phyloP scores from a whole-genome alignment of 2,329 filamentous ascomycete species.

The Diaporthe destruens region DNA sequence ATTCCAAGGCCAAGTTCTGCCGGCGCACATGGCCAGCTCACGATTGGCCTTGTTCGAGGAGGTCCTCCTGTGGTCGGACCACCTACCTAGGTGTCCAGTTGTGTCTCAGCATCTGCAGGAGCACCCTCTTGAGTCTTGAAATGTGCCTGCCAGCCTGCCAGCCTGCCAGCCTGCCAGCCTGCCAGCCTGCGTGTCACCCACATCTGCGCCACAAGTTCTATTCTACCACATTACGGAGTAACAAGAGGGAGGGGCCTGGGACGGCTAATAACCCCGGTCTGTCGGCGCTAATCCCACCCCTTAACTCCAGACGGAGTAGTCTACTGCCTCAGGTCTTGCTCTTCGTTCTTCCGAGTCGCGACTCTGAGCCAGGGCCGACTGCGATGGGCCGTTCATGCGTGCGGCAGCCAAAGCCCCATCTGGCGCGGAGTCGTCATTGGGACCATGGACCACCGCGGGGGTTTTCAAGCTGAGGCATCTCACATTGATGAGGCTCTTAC shows the following conservation, averaged over 20 bases:
- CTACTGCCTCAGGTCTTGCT: slow-evolving; percentile 19
- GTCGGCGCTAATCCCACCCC: slow-evolving; percentile 26
- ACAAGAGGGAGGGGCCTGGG: slow-evolving; percentile 12
- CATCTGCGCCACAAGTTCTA: slow-evolving; percentile 7
- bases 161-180: no score
- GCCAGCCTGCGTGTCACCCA: slow-evolving; percentile 28
- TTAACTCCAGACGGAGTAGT: slow-evolving; percentile 34
- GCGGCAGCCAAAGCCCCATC: slow-evolving; percentile 1
- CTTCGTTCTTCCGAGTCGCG: slow-evolving; percentile 8
- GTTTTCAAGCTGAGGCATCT: slow-evolving; percentile 31
- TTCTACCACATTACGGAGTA: not conserved
- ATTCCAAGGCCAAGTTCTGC: slow-evolving; percentile 19
- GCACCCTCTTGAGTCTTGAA: slow-evolving; percentile 4
- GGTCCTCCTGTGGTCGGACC: not conserved
- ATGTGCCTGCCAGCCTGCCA: no score
- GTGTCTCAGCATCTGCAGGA: slow-evolving; percentile 33
- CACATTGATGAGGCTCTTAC: slow-evolving; percentile 33
- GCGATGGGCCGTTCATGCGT: slow-evolving; percentile 2
- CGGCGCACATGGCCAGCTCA: slow-evolving; percentile 17
- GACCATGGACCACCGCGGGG: not conserved
- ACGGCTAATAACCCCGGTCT: slow-evolving; percentile 7
- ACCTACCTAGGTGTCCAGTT: not conserved
- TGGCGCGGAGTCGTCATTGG: not conserved
- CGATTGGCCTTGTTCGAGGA: slow-evolving; percentile 25
- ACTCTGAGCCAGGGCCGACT: slow-evolving; percentile 14